Percentiles rank a stretch among this genome's conserved stretches.
These are phyloP conservation scores for Diplodia corticola DNA, from an alignment of 2,329 filamentous ascomycete species.

Conservation along the genomic window DNA sequence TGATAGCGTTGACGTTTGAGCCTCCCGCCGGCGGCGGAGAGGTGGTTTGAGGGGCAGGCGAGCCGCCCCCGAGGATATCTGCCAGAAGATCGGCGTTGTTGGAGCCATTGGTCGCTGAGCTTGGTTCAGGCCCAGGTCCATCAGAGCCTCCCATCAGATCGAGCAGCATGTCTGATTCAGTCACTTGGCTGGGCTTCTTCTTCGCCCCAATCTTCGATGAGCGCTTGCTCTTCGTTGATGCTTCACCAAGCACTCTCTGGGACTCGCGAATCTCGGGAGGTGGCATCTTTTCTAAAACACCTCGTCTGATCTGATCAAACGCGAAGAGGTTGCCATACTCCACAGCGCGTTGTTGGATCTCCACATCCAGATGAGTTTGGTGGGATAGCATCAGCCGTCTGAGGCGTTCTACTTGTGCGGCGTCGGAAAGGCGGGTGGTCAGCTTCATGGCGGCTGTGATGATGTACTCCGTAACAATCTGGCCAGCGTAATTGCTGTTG, in stretches of 20 bases:
- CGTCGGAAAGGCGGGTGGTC: slow-evolving; percentile 80
- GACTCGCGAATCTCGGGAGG: slow-evolving; percentile 95
- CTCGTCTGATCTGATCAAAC: slow-evolving; percentile 81
- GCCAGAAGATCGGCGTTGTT: slow-evolving; percentile 86
- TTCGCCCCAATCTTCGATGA: slow-evolving; percentile 64
- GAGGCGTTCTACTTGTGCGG: slow-evolving; percentile 82
- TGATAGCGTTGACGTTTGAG: slow-evolving; percentile 63
- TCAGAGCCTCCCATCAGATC: slow-evolving; percentile 88
- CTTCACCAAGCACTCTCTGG: slow-evolving; percentile 83
- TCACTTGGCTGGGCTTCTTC: slow-evolving; percentile 74
- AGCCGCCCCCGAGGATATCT: slow-evolving; percentile 80
- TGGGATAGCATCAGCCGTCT: slow-evolving; percentile 74
- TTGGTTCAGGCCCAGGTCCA: slow-evolving; percentile 59
- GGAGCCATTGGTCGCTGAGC: slow-evolving; percentile 56
- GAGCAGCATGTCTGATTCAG: slow-evolving; percentile 86
- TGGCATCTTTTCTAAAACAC: slow-evolving; percentile 97
- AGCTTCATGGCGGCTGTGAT: slow-evolving; percentile 93
- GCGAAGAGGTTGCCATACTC: slow-evolving; percentile 95
- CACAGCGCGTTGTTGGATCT: slow-evolving; percentile 93
- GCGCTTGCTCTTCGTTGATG: slow-evolving; percentile 52
- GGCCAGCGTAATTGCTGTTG: slow-evolving; percentile 90
- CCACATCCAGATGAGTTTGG: slow-evolving; percentile 86
- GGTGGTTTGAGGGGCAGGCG: slow-evolving; percentile 47
- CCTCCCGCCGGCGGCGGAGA: slow-evolving; percentile 37
- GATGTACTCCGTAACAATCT: slow-evolving; percentile 93